Base-by-base conservation (phyloP, 2,329 filamentous ascomycete species). In the Venturia asperata region DNA sequence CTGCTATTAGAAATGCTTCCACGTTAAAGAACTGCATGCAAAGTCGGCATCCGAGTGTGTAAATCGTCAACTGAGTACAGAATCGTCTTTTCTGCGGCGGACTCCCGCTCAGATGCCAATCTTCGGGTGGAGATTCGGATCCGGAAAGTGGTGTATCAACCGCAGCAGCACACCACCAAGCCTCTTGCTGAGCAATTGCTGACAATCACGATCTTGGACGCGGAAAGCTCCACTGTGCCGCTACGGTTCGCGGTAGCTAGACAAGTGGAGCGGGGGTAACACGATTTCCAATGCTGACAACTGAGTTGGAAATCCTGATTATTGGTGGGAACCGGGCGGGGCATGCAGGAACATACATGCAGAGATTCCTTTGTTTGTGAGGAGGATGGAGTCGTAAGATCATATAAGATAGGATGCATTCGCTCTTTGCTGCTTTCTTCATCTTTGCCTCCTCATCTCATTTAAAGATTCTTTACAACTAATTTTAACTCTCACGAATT, bases 101-200 rank as follows among this genome's bases (percentile, higher is more conserved):
- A 21, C 15, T 52, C n/a, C 21, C 11, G 11, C 47, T 17, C 5
- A 17, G 17, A 58, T 56, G 13, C 15, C 17, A 27, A 7, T 37
- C 30, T 34, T 47, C 45, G 45, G 10, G 3, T 47, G 19, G 19
- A 6, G 2, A 17, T 5, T 58, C 30, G 52, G 27, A 37, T n/a
- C 30, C 17, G 52, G 52, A n/a, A 58, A 58, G n/a, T 56, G 52
- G 27, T 39, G 52, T 58, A 34, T 37, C 52, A 19, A 34, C 19
- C 5, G 27, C 30, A 37, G 52, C 52, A 37, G 27, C 30, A n/a
- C 17, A 5, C 43, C 45, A 39, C 10, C 21, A 52, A 52, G 21
- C 47, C 47, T 52, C 21, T 27, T 58, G 52, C 27, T 39, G 52
- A 58, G 37, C 52, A 58, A 58, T 58, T 58, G 30, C 52, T 58